Evolutionary conservation across 129 eudicot genomes (phyloP).

Genomic region (Sambucus nigra): DNA sequence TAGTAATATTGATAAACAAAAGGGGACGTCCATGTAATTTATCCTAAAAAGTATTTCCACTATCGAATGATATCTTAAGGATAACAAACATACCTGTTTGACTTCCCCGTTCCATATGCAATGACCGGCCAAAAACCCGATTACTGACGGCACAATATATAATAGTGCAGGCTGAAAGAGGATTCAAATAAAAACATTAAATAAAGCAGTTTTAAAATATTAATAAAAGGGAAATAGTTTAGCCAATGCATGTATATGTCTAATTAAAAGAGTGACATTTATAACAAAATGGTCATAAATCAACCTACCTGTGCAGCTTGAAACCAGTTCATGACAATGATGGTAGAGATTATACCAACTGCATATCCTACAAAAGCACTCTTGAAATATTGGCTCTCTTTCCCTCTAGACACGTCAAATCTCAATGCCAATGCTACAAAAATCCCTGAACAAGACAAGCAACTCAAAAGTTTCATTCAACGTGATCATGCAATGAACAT

Average conservation of each 20-base stretch:
- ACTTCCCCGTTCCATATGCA: conserved; percentile 90
- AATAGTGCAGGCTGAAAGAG: conserved; percentile 85
- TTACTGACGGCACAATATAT: conserved; percentile 84
- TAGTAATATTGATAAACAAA: too few relatives aligned
- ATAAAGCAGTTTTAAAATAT: not conserved
- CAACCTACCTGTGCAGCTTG: conserved; percentile 94
- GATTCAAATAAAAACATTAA: not conserved
- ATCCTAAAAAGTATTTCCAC: too few relatives aligned
- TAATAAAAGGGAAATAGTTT: not conserved
- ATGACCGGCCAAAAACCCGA: conserved; percentile 92
- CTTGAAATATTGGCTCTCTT: conserved; percentile 63
- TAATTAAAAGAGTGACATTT: not conserved
- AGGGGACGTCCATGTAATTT: too few relatives aligned
- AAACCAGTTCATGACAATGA: conserved; percentile 97
- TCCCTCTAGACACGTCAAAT: conserved; percentile 86
- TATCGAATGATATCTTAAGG: not conserved
- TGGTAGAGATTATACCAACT: conserved; percentile 66
- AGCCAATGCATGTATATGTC: too few relatives aligned
- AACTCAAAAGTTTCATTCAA: not conserved
- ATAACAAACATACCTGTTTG: conserved; percentile 52
- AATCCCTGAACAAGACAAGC: conserved; percentile 46
- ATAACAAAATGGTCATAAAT: conserved; percentile 2
- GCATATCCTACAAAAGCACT: conserved; percentile 84
- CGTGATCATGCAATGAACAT: not conserved
- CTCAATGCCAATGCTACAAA: conserved; percentile 97